Evolutionary conservation across 1,139 yeast species (phyloP), one percentile per base, ranked within the genome.

Genomic region (Petasospora rhodanensis): DNA sequence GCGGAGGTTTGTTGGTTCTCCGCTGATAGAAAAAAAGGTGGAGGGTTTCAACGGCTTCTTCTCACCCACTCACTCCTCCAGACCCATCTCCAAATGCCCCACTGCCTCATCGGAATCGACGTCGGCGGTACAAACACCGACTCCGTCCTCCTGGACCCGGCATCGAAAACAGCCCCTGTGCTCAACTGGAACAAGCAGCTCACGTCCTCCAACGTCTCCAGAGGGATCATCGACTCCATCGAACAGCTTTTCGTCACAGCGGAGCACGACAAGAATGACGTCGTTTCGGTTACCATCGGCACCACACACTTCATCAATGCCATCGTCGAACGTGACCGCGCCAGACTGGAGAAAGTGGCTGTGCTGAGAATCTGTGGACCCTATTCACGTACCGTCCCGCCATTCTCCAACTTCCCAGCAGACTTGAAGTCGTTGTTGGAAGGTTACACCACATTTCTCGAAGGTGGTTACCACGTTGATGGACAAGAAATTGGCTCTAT

Each of bases 51-150:
- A n/a, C n/a, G n/a, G n/a, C n/a, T n/a, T n/a, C n/a, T n/a, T n/a
- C n/a, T n/a, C n/a, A n/a, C n/a, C n/a, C n/a, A n/a, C n/a, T n/a
- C n/a, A n/a, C n/a, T n/a, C n/a, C n/a, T n/a, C n/a, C n/a, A n/a
- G n/a, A n/a, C n/a, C n/a, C n/a, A n/a, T n/a, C n/a, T 18, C 9
- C 19, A 9, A 15, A 41, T 43, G 45, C 14, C 43, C 2, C 31
- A 40, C 10, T 43, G 31, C 18, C 32, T 49, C 13, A 56, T 66
- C 19, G 73, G 71, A 14, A 64, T 66, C 18, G 73, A 67, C 41
- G 72, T 67, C 28, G 72, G 72, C 14, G 73, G 74, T 12, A 68
- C 74, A 19, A 68, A 68, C 48, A 66, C 73, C 3, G 74, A 68
- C 40, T 39, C 68, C 14, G 73, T 68, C 14, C 47, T 68, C 14